Conservation (phyloP, 2,329 filamentous ascomycete species). For the Cladophialophora exuberans region DNA sequence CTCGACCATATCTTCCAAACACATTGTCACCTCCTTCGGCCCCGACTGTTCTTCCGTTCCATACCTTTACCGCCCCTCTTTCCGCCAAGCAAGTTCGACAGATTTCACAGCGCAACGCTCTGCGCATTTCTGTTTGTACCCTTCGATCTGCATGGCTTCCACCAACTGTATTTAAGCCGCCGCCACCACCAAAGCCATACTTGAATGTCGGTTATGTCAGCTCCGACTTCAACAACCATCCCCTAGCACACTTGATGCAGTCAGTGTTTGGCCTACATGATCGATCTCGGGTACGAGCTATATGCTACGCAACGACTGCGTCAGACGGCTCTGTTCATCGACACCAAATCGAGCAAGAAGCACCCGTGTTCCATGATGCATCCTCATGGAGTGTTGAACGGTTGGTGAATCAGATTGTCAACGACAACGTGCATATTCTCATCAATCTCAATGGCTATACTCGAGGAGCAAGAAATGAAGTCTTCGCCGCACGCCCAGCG, state of each 20-base stretch:
- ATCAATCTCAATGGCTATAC: constrained; percentile 99
- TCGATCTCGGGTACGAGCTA: constrained; percentile 72
- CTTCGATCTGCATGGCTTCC: constrained; percentile 86
- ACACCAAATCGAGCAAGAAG: constrained; percentile 88
- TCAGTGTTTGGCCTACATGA: constrained; percentile 95
- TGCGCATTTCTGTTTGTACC: constrained; percentile 90
- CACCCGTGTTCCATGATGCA: constrained; percentile 87
- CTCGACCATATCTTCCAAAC: constrained; percentile 72
- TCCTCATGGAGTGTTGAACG: constrained; percentile 84
- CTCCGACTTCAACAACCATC: constrained; percentile 98
- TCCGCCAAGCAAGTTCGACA: constrained; percentile 88
- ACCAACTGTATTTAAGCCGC: constrained; percentile 78
- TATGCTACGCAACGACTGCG: constrained; percentile 92
- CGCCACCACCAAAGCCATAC: constrained; percentile 75
- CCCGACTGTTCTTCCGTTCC: constrained; percentile 93
- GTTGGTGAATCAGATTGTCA: constrained; percentile 81
- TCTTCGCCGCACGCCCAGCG: constrained; percentile 91
- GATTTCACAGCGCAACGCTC: constrained; percentile 92
- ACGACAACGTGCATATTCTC: constrained; percentile 89
- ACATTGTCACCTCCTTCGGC: constrained; percentile 79
- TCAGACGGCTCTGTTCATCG: constrained; percentile 90
- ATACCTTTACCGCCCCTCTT: constrained; percentile 94
- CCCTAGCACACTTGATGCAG: constrained; percentile 95
- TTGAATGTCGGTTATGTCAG: constrained; percentile 96
- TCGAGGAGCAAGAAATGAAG: constrained; percentile 91